Evolutionary conservation across 106 monocot genomes (phyloP), one percentile per base, ranked within the genome.

Genomic region (Platanthera guangdongensis): DNA sequence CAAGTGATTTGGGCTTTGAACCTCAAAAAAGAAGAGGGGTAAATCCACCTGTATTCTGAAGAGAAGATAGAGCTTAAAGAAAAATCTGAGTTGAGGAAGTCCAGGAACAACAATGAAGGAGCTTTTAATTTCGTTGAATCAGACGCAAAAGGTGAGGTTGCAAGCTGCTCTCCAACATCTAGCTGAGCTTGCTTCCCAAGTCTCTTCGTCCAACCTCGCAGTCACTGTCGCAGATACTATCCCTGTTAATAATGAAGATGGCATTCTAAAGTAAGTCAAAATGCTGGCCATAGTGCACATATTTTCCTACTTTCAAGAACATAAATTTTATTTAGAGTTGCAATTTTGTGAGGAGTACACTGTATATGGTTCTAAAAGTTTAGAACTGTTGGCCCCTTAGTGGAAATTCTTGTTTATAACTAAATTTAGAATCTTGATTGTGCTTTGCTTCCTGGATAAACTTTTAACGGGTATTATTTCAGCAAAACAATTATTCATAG

Each of bases 171-270:
- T 91, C 64, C 84, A 86, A 47, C 82, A 87, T 80, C 86, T 97
- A 5, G 54, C 83, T 57, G 85, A 89, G 30, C 25, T 93, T 16
- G 72, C 81, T 28, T 57, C 85, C 18, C 68, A 73, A 50, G 52
- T 82, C 52, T 73, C 88, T 22, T 57, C 85, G 13, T 46, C 82
- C 15, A 52, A 78, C 28, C 79, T 81, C 47, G 32, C 85, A 18
- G 95, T 92, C 82, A 79, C 86, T 68, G 89, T 97, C 78, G 81
- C 93, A 51, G 96, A 96, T 57, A 76, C 87, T 49, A 91, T 96
- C 78, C 93, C 90, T 15, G 90, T 93, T 65, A 88, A 88, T 57
- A 77, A 83, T 51, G 96, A 97, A 67, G 96, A 97, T 45, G 89
- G 89, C 81, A 87, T 97, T 53, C 96, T 97, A 54, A 97, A 97